Conservation (phyloP, 2,329 filamentous ascomycete genomes). For the Alternaria burnsii region DNA sequence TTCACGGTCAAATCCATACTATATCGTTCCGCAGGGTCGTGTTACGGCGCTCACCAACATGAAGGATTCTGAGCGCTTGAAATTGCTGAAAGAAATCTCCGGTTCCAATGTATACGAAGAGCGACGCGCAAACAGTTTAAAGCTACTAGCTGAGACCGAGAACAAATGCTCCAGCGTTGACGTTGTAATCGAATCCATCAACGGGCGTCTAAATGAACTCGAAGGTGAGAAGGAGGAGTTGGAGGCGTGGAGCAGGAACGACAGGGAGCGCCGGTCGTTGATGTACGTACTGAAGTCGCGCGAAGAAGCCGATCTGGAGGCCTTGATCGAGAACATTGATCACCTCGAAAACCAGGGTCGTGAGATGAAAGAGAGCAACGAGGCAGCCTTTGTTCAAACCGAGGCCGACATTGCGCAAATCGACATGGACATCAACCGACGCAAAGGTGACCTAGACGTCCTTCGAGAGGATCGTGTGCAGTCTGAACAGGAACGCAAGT, state of each 20-base stretch:
- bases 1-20: slow-evolving; percentile 97
- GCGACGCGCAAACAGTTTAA: slow-evolving; percentile 86
- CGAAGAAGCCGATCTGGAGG: slow-evolving; percentile 81
- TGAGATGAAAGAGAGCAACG: slow-evolving; percentile 83
- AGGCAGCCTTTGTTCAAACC: slow-evolving; percentile 76
- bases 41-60: slow-evolving; percentile 97
- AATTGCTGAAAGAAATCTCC: slow-evolving; percentile 94
- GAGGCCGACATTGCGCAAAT: slow-evolving; percentile 81
- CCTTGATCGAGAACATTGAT: slow-evolving; percentile 83
- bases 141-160: slow-evolving; percentile 96
- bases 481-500: slow-evolving; percentile 87
- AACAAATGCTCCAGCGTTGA: slow-evolving; percentile 96
- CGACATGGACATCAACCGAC: slow-evolving; percentile 79
- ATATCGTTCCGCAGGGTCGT: slow-evolving; percentile 97
- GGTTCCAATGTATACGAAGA: slow-evolving; percentile 97
- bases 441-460: slow-evolving; percentile 84
- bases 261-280: slow-evolving; percentile 87
- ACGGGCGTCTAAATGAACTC: slow-evolving; percentile 84
- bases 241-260: slow-evolving; percentile 91
- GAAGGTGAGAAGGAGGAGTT: slow-evolving; percentile 98
- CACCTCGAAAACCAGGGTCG: slow-evolving; percentile 81
- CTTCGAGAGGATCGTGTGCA: slow-evolving; percentile 85
- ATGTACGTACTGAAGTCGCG: slow-evolving; percentile 95
- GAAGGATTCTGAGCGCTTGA: slow-evolving; percentile 92
- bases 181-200: slow-evolving; percentile 88